Evolutionary conservation across 192 early-diverging fungal genomes (phyloP), one percentile per base, ranked within the genome.

Genomic region (Podila minutissima): DNA sequence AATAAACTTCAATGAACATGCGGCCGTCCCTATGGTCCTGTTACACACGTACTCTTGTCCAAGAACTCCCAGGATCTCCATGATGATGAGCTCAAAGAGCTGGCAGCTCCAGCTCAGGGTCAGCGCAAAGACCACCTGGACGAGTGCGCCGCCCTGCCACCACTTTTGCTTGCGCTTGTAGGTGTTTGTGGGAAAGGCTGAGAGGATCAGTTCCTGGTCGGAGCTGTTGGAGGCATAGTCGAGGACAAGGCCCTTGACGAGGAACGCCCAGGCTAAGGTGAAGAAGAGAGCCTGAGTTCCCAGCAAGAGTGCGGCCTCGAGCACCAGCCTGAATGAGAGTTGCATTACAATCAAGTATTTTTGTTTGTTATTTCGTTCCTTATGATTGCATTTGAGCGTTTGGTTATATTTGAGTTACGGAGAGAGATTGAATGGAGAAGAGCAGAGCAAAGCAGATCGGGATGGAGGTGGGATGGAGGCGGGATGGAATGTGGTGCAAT

Each of bases 11-110:
- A 38, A 20, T 2, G 11, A 11, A 28, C 33, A 37, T 26, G 24
- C 26, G 24, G 55, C 12, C 15, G 22, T 19, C 4, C n/a, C 24
- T 9, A 41, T 63, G 20, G 41, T 28, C 46, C 22, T 63, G 53
- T 12, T 62, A 31, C 29, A 60, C 8, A 37, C 72, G 33, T 86
- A 85, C 81, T 88, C 87, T 71, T 88, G 91, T 69, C 86, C 84
- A 62, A 94, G 83, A 9, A 96, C 65, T 9, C 90, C 89, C 53
- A 86, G 84, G 64, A 97, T 95, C 72, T 95, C 95, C 81, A 95
- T 90, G 50, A 97, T 89, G 19, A 97, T 85, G 63, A 97, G 88
- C 68, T 94, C 89, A 74, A 97, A 94, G 67, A 97, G 86, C 33
- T 88, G 88, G 74, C 94, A 90, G 37, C 91, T 89, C 71, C 88